phyloP scores from a whole-genome alignment of 2,329 filamentous ascomycete species.

The Diaporthe sp. region DNA sequence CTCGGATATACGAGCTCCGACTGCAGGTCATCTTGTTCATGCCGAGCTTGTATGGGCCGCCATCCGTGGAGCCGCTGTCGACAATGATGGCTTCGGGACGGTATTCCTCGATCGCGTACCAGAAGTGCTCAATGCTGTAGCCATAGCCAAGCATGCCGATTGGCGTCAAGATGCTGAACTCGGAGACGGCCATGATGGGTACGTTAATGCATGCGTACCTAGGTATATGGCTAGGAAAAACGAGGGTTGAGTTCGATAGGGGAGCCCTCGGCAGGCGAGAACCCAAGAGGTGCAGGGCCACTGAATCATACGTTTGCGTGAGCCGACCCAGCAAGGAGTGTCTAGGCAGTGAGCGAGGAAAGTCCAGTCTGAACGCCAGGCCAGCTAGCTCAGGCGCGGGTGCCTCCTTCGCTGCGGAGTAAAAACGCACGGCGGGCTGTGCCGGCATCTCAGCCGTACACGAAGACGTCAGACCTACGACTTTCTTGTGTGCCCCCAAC shows the following conservation, averaged over 20 bases:
- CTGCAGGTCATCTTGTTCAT: slow-evolving; percentile 33
- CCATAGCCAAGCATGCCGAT: slow-evolving; percentile 42
- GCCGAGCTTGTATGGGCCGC: slow-evolving; percentile 39
- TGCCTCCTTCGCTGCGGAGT: background rate
- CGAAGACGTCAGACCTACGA: background rate
- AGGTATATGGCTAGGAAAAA: background rate
- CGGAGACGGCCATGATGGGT: background rate
- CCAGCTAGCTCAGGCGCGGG: background rate
- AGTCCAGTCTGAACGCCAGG: background rate
- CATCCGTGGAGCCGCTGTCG: slow-evolving; percentile 42
- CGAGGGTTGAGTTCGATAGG: background rate
- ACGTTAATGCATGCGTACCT: background rate
- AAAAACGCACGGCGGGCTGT: too few relatives aligned
- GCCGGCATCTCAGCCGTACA: background rate
- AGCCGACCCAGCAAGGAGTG: background rate
- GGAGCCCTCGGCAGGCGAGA: background rate
- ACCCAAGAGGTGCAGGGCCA: background rate
- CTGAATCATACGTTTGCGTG: background rate
- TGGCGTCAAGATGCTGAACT: slow-evolving; percentile 39
- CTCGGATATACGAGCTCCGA: slow-evolving; percentile 31
- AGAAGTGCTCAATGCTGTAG: slow-evolving; percentile 36
- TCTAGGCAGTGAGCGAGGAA: background rate
- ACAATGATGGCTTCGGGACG: slow-evolving; percentile 38
- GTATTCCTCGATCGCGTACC: slow-evolving; percentile 1
- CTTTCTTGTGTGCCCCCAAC: background rate